These are phyloP conservation scores for Puya raimondii DNA, from an alignment of 176 grass and related monocot genomes.

Conservation along the genomic window DNA sequence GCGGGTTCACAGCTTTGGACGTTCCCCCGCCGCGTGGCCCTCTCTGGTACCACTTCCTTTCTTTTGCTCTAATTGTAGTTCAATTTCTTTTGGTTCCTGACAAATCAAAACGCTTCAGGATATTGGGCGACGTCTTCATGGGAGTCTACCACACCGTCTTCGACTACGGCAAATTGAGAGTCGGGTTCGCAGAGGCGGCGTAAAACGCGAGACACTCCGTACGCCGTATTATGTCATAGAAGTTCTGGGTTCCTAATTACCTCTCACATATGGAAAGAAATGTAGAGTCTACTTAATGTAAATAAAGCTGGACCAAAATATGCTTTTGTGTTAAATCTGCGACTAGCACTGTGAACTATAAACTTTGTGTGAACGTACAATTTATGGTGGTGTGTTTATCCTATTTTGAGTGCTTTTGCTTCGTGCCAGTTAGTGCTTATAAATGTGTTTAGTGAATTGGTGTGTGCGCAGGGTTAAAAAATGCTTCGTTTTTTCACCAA, in stretches of 20 bases:
- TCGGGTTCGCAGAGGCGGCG: constrained; percentile 43
- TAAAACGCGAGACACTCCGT: constrained; percentile 3
- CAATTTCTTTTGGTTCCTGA: not conserved
- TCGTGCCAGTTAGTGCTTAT: no score
- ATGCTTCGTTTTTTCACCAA: no score
- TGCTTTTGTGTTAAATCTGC: no score
- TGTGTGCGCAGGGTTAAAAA: no score
- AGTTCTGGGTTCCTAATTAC: not conserved
- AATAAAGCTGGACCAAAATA: no score
- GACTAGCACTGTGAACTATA: no score
- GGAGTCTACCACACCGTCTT: constrained; percentile 60
- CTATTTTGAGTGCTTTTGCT: no score
- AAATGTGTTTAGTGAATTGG: no score
- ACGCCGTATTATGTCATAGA: not conserved
- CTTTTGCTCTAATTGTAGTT: not conserved
- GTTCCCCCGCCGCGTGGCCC: constrained; percentile 46
- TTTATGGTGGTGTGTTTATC: no score
- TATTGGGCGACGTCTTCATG: constrained; percentile 64
- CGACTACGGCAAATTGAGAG: constrained; percentile 34
- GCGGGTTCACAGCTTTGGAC: constrained; percentile 54
- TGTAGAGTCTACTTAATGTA: no score
- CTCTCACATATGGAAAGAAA: no score
- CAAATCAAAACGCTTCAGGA: constrained; percentile 25
- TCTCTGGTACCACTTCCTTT: constrained; percentile 30
- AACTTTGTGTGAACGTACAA: no score